Conservation (phyloP, 2,329 filamentous ascomycete genomes). For the Scedosporium boydii region DNA sequence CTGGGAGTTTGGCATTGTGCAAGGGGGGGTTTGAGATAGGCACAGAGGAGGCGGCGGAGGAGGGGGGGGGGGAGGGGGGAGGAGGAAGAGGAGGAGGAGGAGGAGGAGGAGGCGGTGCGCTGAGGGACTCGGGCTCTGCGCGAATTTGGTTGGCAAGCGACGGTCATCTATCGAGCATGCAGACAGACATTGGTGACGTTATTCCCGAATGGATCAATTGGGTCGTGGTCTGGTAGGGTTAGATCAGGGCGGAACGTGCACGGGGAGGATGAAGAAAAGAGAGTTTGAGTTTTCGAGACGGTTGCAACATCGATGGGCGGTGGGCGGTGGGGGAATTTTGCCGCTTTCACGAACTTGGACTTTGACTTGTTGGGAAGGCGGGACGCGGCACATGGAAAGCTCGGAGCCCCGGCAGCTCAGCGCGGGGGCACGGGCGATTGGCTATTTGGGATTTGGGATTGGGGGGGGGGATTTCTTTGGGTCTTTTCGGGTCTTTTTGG, state of each 20-base stretch:
- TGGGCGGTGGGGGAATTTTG: background rate
- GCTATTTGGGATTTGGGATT: too few species aligned
- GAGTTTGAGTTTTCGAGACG: background rate
- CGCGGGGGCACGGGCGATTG: background rate
- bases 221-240: background rate
- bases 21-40: background rate
- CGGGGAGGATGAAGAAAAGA: background rate
- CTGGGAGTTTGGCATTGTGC: conserved; percentile 5
- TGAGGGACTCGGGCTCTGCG: background rate
- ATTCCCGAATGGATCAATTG: background rate
- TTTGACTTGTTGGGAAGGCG: background rate
- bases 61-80: background rate
- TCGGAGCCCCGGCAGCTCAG: background rate
- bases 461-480: too few species aligned
- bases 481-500: background rate
- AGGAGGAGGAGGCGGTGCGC: background rate
- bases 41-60: background rate
- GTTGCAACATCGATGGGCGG: background rate
- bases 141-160: background rate
- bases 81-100: background rate
- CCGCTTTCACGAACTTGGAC: background rate
- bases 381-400: background rate
- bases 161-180: background rate
- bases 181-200: background rate
- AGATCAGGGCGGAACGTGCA: background rate